Evolutionary conservation across 2,329 filamentous ascomycete species (phyloP).

Genomic region (Acephala macrosclerotiorum): DNA sequence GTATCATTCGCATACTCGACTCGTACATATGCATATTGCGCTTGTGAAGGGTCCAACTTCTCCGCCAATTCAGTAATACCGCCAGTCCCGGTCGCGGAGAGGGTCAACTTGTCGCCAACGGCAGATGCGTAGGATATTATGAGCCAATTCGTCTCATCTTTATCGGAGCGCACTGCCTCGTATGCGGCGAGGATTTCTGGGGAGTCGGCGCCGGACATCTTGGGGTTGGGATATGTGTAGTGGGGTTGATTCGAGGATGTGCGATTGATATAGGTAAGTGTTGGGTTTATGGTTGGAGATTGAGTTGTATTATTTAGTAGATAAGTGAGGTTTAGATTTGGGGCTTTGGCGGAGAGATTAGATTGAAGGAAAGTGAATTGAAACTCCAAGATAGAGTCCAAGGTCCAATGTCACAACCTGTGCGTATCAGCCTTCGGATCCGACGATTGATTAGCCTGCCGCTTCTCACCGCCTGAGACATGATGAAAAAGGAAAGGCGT

Average conservation of each 20-base stretch:
- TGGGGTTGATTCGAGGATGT: slow-evolving; percentile 1
- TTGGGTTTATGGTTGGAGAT: neutral
- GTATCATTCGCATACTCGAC: slow-evolving; percentile 76
- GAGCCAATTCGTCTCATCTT: slow-evolving; percentile 71
- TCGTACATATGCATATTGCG: slow-evolving; percentile 52
- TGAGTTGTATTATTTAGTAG: neutral
- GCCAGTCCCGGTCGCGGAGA: slow-evolving; percentile 65
- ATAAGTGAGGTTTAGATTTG: neutral
- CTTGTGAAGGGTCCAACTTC: slow-evolving; percentile 55
- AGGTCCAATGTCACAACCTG: slow-evolving; percentile 7
- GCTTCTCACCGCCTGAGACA: slow-evolving; percentile 8
- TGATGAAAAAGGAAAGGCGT: slow-evolving; percentile 20
- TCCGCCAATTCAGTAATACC: slow-evolving; percentile 65
- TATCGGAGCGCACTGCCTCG: slow-evolving; percentile 72
- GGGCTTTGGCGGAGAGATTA: neutral
- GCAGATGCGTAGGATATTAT: slow-evolving; percentile 66
- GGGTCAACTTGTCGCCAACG: slow-evolving; percentile 61
- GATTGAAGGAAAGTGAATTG: neutral
- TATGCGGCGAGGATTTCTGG: slow-evolving; percentile 70
- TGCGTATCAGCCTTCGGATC: slow-evolving; percentile 13
- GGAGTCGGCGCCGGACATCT: slow-evolving; percentile 63
- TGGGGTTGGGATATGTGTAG: slow-evolving; percentile 16
- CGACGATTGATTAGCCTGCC: slow-evolving; percentile 6
- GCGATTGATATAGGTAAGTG: neutral
- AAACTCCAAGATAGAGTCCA: neutral